These are phyloP conservation scores for Xanthoconium stramineum DNA, from an alignment of 768 basidiomycete species.

Conservation along the genomic window DNA sequence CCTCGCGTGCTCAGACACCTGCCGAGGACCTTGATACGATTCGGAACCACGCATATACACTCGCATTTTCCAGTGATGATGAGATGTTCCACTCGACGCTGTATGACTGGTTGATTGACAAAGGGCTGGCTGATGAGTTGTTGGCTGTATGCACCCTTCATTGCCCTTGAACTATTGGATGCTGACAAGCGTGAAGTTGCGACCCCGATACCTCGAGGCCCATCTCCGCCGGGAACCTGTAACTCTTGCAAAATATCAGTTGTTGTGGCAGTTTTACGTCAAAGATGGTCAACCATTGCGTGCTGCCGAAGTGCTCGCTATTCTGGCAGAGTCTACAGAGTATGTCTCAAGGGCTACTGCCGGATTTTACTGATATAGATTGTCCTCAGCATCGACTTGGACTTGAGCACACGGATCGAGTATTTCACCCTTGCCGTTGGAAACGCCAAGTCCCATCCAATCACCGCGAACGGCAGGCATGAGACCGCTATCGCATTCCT, in stretches of 20 bases:
- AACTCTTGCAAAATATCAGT: constrained; percentile 77
- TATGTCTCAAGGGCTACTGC: constrained; percentile 35
- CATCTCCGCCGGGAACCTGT: constrained; percentile 81
- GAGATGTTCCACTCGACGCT: constrained; percentile 91
- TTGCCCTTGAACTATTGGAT: neutral
- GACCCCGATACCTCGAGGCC: constrained; percentile 83
- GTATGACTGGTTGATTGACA: constrained; percentile 90
- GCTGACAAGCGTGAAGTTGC: constrained; percentile 50
- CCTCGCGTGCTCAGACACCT: constrained; percentile 32
- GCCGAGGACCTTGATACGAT: constrained; percentile 63
- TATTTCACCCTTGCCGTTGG: constrained; percentile 92
- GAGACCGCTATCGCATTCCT: constrained; percentile 94
- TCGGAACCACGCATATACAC: constrained; percentile 80
- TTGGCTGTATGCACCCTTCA: constrained; percentile 64
- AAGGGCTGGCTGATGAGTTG: constrained; percentile 80
- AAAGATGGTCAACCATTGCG: constrained; percentile 83
- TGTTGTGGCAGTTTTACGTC: constrained; percentile 97
- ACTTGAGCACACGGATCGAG: constrained; percentile 76
- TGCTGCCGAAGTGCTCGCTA: constrained; percentile 82
- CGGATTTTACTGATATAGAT: neutral
- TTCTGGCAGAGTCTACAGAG: constrained; percentile 82
- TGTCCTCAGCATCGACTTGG: constrained; percentile 54
- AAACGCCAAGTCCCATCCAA: constrained; percentile 93
- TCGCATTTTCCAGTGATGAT: constrained; percentile 82
- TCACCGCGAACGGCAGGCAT: constrained; percentile 70